Percentiles rank a stretch among this genome's conserved stretches.
Evolutionary conservation across 352 stramenopile genomes (phyloP).

Genomic region (Sclerospora graminicola): DNA sequence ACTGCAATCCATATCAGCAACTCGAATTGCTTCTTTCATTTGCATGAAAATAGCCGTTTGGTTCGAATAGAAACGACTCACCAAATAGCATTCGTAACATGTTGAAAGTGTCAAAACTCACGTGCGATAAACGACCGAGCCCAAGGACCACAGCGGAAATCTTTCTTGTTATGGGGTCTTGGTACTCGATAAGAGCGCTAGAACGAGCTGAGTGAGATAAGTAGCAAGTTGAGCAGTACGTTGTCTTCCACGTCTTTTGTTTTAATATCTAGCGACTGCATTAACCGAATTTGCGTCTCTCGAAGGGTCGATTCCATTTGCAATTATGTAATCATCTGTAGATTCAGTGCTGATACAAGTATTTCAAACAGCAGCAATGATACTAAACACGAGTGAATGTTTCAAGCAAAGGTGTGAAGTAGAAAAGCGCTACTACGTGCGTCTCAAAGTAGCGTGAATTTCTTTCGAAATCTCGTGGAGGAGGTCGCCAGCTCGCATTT

Average conservation of each 20-base stretch:
- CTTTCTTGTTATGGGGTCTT: conserved; percentile 53
- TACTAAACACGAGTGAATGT: no score
- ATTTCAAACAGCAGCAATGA: no score
- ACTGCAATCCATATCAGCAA: no score
- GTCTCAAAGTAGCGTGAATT: conserved; percentile 35
- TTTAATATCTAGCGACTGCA: conserved; percentile 40
- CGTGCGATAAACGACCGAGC: conserved; percentile 40
- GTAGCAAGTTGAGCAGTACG: conserved; percentile 69
- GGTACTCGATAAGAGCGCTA: conserved; percentile 59
- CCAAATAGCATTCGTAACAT: conserved; percentile 66
- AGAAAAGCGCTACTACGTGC: conserved; percentile 41
- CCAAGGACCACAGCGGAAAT: conserved; percentile 31
- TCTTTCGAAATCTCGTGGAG: conserved; percentile 60
- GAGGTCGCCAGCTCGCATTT: conserved; percentile 48
- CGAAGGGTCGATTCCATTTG: conserved; percentile 69
- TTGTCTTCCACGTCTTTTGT: conserved; percentile 68
- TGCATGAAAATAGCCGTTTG: no score
- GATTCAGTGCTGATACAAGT: no score
- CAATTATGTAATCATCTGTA: conserved; percentile 30
- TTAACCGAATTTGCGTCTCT: conserved; percentile 37
- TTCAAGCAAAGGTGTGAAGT: no score
- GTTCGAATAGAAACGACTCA: conserved; percentile 69
- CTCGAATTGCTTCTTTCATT: no score
- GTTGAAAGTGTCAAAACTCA: no score
- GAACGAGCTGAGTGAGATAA: conserved; percentile 78